Conservation (phyloP, 129 eudicot genomes). For the Saussurea involucrata region DNA sequence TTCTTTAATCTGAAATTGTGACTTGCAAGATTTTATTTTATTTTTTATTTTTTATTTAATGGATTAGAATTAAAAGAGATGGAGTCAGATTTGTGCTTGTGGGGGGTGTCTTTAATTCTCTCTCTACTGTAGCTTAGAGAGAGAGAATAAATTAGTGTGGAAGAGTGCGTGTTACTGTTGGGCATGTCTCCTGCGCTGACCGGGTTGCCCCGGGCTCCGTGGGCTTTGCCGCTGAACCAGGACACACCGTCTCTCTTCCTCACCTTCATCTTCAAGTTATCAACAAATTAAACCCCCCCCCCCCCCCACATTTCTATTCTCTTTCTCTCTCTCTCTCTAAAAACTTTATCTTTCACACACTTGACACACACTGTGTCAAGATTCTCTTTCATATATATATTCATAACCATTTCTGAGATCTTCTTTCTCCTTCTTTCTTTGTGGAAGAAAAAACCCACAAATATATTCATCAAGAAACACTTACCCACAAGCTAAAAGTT, state of each 20-base stretch:
- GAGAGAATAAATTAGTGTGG: slow-evolving; percentile 60
- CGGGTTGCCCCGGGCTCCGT: slow-evolving; percentile 64
- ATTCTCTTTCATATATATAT: slow-evolving; percentile 68
- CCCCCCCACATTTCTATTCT: slow-evolving; percentile 2
- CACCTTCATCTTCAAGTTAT: slow-evolving; percentile 32
- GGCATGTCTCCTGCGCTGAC: slow-evolving; percentile 88
- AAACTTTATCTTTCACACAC: slow-evolving; percentile 6
- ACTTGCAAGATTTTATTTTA: slow-evolving; percentile 34
- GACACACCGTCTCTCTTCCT: slow-evolving; percentile 57
- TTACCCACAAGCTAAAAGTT: slow-evolving; percentile 34
- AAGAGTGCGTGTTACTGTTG: slow-evolving; percentile 56
- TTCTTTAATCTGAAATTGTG: slow-evolving; percentile 35
- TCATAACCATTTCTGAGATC: slow-evolving; percentile 52
- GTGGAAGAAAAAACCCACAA: slow-evolving; percentile 14
- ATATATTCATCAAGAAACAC: slow-evolving; percentile 17
- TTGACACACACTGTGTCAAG: slow-evolving; percentile 41
- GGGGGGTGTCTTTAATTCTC: slow-evolving; percentile 30
- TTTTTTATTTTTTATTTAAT: not conserved
- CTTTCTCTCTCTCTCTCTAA: slow-evolving; percentile 25
- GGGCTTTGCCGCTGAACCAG: slow-evolving; percentile 96
- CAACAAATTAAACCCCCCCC: slow-evolving; percentile 13
- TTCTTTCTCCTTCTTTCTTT: slow-evolving; percentile 33
- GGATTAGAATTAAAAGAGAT: slow-evolving; percentile 24
- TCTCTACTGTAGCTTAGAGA: slow-evolving; percentile 36
- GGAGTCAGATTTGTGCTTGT: slow-evolving; percentile 59